Evolutionary conservation across 2,329 filamentous ascomycete species (phyloP).

Genomic region (Penicillium thymicola): DNA sequence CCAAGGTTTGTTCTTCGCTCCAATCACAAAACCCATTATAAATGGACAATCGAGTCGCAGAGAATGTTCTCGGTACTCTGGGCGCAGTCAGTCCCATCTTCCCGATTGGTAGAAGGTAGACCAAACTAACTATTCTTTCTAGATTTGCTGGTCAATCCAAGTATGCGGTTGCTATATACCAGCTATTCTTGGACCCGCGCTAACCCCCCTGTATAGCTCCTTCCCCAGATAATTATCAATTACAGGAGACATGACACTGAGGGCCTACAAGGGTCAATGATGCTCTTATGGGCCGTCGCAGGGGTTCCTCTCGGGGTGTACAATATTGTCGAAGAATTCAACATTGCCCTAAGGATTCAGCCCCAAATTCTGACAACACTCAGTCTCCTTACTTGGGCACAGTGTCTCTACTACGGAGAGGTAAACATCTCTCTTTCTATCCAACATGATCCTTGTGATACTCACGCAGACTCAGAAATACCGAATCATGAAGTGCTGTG

Average conservation of each 20-base stretch:
- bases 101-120: not conserved
- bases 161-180: slow-evolving; percentile 34
- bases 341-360: slow-evolving; percentile 54
- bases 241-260: slow-evolving; percentile 63
- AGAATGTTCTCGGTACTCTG: slow-evolving; percentile 31
- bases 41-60: slow-evolving; percentile 29
- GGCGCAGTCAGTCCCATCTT: slow-evolving; percentile 24
- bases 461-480: slow-evolving; percentile 45
- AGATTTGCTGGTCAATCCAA: slow-evolving; percentile 65
- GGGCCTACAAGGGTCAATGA: slow-evolving; percentile 66
- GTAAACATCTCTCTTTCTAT: slow-evolving; percentile 2
- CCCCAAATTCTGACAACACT: slow-evolving; percentile 55
- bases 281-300: slow-evolving; percentile 66
- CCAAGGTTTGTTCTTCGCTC: not conserved
- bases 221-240: slow-evolving; percentile 69
- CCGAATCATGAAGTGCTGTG: slow-evolving; percentile 49
- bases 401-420: slow-evolving; percentile 55
- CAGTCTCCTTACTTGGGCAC: slow-evolving; percentile 54
- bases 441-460: not conserved
- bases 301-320: slow-evolving; percentile 65
- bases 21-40: not conserved
- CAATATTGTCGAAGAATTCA: slow-evolving; percentile 55
- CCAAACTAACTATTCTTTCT: not conserved
- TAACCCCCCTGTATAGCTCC: slow-evolving; percentile 47
- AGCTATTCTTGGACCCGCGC: not conserved